These are phyloP conservation scores for Plasmodium gonderi DNA, from an alignment of 169 alveolate genomes.

Conservation along the genomic window DNA sequence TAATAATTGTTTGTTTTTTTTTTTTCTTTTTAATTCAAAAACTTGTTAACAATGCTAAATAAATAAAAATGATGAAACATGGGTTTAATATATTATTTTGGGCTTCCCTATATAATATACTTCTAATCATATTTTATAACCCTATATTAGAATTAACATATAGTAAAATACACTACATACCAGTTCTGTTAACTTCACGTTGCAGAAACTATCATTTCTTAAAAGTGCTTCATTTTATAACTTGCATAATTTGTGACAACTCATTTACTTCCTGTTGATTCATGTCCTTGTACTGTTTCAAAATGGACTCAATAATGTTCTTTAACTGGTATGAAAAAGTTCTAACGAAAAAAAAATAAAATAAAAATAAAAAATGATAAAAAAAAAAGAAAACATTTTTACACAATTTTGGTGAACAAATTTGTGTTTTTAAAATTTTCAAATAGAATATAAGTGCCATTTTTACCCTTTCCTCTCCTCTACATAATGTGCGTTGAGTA, in stretches of 20 bases:
- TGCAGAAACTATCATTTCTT: background rate
- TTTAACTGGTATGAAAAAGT: conserved; percentile 27
- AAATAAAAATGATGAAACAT: background rate
- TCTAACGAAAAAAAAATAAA: conserved; percentile 12
- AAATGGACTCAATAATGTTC: conserved; percentile 46
- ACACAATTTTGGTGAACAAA: background rate
- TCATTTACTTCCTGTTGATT: conserved; percentile 27
- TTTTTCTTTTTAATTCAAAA: background rate
- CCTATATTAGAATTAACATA: background rate
- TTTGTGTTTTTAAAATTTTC: background rate
- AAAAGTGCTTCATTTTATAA: conserved; percentile 14
- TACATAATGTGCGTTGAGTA: conserved; percentile 12
- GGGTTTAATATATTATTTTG: background rate
- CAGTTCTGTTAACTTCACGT: background rate
- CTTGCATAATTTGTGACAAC: conserved; percentile 39
- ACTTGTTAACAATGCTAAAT: background rate
- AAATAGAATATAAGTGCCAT: background rate
- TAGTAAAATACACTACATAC: background rate
- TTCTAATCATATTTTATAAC: background rate
- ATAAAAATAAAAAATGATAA: background rate
- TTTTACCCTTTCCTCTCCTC: conserved; percentile 38
- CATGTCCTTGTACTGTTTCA: conserved; percentile 24
- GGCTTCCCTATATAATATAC: background rate
- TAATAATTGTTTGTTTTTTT: background rate
- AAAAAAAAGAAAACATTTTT: background rate